These are phyloP conservation scores for Boletus pseudopeckii DNA, from an alignment of 768 basidiomycete species.

Conservation along the genomic window DNA sequence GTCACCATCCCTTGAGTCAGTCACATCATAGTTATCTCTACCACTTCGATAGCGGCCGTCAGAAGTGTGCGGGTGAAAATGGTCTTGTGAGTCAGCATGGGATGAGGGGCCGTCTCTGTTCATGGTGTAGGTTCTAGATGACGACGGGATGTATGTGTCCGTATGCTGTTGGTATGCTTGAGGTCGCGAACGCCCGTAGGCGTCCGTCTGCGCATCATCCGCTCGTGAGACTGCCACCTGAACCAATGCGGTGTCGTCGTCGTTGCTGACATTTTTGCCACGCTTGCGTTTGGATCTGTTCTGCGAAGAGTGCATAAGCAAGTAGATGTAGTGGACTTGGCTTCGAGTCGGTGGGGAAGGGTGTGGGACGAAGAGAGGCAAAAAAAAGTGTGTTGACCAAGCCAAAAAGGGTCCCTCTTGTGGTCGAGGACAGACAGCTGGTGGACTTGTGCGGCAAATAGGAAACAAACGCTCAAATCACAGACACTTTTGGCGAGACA, in stretches of 20 bases:
- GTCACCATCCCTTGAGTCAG: slow-evolving; percentile 43
- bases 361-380: slow-evolving; percentile 19
- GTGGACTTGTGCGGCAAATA: slow-evolving; percentile 22
- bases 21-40: slow-evolving; percentile 46
- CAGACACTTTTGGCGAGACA: slow-evolving; percentile 20
- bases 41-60: slow-evolving; percentile 52
- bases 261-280: slow-evolving; percentile 48
- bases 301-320: slow-evolving; percentile 38
- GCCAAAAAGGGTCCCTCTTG: slow-evolving; percentile 27
- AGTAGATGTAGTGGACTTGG: slow-evolving; percentile 15
- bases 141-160: slow-evolving; percentile 46
- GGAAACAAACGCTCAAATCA: slow-evolving; percentile 35
- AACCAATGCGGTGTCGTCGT: slow-evolving; percentile 40
- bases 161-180: slow-evolving; percentile 37
- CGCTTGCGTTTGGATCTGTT: slow-evolving; percentile 49
- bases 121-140: slow-evolving; percentile 42
- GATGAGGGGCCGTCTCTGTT: slow-evolving; percentile 53
- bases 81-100: slow-evolving; percentile 45
- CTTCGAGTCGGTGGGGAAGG: slow-evolving; percentile 17
- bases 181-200: slow-evolving; percentile 52
- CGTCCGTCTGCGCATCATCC: slow-evolving; percentile 51
- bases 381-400: slow-evolving; percentile 29
- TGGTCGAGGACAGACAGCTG: slow-evolving; percentile 21
- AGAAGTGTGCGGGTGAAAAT: slow-evolving; percentile 35
- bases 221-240: slow-evolving; percentile 42